Evolutionary conservation across 2,329 filamentous ascomycete genomes (phyloP).

Genomic region (Sclerotinia glacialis): DNA sequence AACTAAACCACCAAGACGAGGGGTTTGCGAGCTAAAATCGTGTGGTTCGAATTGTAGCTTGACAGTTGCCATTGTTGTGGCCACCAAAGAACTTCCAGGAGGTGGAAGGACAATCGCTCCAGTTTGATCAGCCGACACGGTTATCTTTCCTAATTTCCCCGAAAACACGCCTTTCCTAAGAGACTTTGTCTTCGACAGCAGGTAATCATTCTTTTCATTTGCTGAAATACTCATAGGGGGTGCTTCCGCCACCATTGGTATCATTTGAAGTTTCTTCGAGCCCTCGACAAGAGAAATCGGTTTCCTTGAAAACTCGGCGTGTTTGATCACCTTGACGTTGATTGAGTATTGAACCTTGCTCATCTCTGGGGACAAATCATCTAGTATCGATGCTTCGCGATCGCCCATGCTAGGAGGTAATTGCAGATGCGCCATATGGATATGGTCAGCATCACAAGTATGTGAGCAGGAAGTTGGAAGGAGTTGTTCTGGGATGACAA

Average conservation of each 20-base stretch:
- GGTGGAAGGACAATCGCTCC: conserved; percentile 35
- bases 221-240: conserved; percentile 35
- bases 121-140: conserved; percentile 37
- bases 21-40: conserved; percentile 32
- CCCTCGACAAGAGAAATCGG: conserved; percentile 32
- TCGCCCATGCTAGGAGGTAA: conserved; percentile 39
- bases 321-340: conserved; percentile 34
- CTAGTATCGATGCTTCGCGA: conserved; percentile 25
- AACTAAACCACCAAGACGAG: conserved; percentile 35
- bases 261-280: conserved; percentile 32
- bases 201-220: conserved; percentile 31
- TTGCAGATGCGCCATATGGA: conserved; percentile 37
- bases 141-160: conserved; percentile 39
- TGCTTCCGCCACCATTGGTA: conserved; percentile 35
- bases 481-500: conserved; percentile 38
- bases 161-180: conserved; percentile 39
- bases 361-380: conserved; percentile 39
- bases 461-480: conserved; percentile 37
- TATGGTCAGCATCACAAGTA: conserved; percentile 28
- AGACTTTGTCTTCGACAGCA: conserved; percentile 34
- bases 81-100: conserved; percentile 24
- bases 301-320: conserved; percentile 29
- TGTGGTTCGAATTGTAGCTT: conserved; percentile 39
- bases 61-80: conserved; percentile 36
- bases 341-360: conserved; percentile 35